Percentiles rank a stretch among this genome's conserved stretches.
Evolutionary conservation across 2,329 filamentous ascomycete species (phyloP).

Genomic region (Fusarium concolor): DNA sequence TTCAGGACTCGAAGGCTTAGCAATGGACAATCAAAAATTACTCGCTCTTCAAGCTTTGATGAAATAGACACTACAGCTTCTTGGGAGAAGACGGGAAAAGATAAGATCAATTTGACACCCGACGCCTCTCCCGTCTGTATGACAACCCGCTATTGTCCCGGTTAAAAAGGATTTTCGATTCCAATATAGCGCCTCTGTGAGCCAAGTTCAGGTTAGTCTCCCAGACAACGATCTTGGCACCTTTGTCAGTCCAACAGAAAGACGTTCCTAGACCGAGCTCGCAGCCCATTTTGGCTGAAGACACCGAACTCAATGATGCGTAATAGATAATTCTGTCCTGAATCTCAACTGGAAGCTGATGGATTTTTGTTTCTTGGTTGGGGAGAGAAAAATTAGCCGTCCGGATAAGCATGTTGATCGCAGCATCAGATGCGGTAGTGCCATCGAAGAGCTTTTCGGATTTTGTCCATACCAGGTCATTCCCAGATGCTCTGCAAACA

Average conservation of each 20-base stretch:
- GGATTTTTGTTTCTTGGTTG: constrained; percentile 3
- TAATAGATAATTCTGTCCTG: constrained; percentile 30
- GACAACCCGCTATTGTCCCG: too few relatives aligned
- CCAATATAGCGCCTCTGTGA: too few relatives aligned
- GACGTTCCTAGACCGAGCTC: constrained; percentile 19
- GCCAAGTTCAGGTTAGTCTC: too few relatives aligned
- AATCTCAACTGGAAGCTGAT: constrained; percentile 35
- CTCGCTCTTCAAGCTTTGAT: too few relatives aligned
- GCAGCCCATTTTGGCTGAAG: constrained; percentile 25
- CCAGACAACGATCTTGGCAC: constrained; percentile 15
- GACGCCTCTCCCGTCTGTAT: too few relatives aligned
- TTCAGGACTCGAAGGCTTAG: too few relatives aligned
- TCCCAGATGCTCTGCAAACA: constrained; percentile 19
- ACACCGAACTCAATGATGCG: constrained; percentile 9
- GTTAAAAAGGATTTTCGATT: too few relatives aligned
- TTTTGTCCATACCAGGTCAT: constrained; percentile 11
- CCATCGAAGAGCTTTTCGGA: constrained; percentile 23
- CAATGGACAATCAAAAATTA: too few relatives aligned
- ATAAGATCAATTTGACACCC: too few relatives aligned
- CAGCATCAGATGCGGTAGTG: constrained; percentile 7
- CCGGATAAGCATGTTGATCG: constrained; percentile 38
- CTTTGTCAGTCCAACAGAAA: constrained; percentile 23
- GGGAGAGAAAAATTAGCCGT: constrained; percentile 7
- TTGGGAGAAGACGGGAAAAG: too few relatives aligned
- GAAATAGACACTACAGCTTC: too few relatives aligned